Conservation (phyloP, 2,329 filamentous ascomycete genomes). For the Pochonia chlamydosporia region DNA sequence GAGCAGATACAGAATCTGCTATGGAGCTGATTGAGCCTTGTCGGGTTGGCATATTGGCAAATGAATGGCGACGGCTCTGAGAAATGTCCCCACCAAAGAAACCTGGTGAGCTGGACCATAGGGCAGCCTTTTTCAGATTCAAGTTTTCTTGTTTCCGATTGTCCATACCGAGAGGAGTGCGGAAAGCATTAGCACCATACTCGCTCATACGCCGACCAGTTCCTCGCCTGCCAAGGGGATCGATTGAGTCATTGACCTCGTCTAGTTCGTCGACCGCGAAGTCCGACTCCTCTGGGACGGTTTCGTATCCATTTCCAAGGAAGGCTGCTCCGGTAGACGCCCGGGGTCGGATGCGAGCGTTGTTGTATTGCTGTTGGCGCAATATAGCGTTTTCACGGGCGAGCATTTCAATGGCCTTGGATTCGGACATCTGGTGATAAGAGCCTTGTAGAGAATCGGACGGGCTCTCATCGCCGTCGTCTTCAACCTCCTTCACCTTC, state of each 20-base stretch:
- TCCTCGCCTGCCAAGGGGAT: constrained; percentile 41
- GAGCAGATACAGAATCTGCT: constrained; percentile 41
- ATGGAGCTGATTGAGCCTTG: constrained; percentile 59
- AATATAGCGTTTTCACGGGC: constrained; percentile 58
- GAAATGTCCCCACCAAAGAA: constrained; percentile 60
- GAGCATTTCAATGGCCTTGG: constrained; percentile 58
- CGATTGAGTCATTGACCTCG: constrained; percentile 47
- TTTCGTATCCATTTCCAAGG: constrained; percentile 50
- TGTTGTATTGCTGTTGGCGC: constrained; percentile 41
- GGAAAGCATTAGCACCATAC: constrained; percentile 40
- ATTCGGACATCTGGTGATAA: constrained; percentile 49
- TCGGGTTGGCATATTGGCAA: constrained; percentile 62
- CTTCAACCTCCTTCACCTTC: constrained; percentile 66
- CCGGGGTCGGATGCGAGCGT: constrained; percentile 48
- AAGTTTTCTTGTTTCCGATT: constrained; percentile 56
- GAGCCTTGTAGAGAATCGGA: constrained; percentile 43
- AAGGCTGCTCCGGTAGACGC: constrained; percentile 52
- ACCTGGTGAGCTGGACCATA: constrained; percentile 67
- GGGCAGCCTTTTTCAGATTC: constrained; percentile 56
- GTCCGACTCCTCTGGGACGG: constrained; percentile 60
- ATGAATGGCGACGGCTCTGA: constrained; percentile 75
- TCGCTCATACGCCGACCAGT: constrained; percentile 52
- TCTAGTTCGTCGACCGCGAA: constrained; percentile 70
- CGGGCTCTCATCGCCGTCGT: constrained; percentile 56
- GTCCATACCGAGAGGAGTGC: constrained; percentile 47